A percentile compares a stretch with the other conserved stretches of the same genome.
These are phyloP conservation scores for Ceratocystis lukuohia DNA, from an alignment of 2,329 filamentous ascomycete genomes.

Conservation along the genomic window DNA sequence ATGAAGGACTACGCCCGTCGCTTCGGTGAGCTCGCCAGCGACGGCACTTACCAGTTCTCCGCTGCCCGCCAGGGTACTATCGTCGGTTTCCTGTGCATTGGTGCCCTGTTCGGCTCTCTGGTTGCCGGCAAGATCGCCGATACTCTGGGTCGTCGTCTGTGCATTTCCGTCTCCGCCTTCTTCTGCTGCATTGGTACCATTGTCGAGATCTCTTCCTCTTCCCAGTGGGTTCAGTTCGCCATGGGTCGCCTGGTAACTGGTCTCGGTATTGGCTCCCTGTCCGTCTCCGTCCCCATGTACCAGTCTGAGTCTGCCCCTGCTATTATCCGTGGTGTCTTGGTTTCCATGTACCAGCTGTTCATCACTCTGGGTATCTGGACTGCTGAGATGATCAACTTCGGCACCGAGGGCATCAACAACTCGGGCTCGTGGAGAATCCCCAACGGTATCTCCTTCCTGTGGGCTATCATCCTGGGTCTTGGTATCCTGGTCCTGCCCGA, in stretches of 20 bases:
- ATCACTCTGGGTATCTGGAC: slow-evolving; percentile 55
- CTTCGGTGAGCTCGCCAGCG: slow-evolving; percentile 33
- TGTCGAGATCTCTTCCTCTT: slow-evolving; percentile 45
- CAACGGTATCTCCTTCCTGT: slow-evolving; percentile 41
- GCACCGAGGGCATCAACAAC: slow-evolving; percentile 36
- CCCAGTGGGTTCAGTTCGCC: slow-evolving; percentile 50
- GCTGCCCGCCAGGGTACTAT: slow-evolving; percentile 50
- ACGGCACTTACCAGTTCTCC: slow-evolving; percentile 36
- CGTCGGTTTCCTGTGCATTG: slow-evolving; percentile 47
- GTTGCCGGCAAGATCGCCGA: slow-evolving; percentile 48
- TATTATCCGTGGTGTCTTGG: slow-evolving; percentile 49
- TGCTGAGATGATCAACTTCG: slow-evolving; percentile 46
- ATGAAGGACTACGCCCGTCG: slow-evolving; percentile 44
- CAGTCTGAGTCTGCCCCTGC: slow-evolving; percentile 53
- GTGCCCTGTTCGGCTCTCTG: slow-evolving; percentile 45
- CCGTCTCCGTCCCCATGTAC: slow-evolving; percentile 54
- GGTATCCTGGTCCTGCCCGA: slow-evolving; percentile 43
- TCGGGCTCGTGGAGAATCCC: slow-evolving; percentile 51
- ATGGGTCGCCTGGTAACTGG: slow-evolving; percentile 53
- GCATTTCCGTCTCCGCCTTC: slow-evolving; percentile 49
- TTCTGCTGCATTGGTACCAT: slow-evolving; percentile 51
- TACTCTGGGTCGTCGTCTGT: slow-evolving; percentile 44
- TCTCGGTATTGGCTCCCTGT: slow-evolving; percentile 50
- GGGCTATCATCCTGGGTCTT: slow-evolving; percentile 39
- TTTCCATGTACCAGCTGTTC: slow-evolving; percentile 54